Evolutionary conservation across 192 early-diverging fungal species (phyloP).

Genomic region (Backusella morwellensis): DNA sequence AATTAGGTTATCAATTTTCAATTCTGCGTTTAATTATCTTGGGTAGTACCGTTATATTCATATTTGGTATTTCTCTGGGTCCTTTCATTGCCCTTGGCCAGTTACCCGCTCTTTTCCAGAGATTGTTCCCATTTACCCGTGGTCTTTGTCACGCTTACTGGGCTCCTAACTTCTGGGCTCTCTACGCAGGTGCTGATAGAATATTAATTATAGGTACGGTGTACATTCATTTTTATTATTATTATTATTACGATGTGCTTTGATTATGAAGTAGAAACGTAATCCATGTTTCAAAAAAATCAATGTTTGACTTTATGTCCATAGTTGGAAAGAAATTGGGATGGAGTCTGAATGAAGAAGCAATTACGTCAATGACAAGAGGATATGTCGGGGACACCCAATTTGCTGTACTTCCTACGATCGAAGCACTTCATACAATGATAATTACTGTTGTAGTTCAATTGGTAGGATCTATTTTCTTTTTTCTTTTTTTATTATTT

Average conservation of each 20-base stretch:
- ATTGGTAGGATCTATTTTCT: slow-evolving; percentile 39
- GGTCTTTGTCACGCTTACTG: slow-evolving; percentile 95
- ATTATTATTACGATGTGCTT: not conserved
- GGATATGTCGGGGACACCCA: slow-evolving; percentile 87
- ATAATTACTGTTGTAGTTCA: slow-evolving; percentile 71
- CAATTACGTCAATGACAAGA: slow-evolving; percentile 70
- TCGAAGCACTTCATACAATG: slow-evolving; percentile 70
- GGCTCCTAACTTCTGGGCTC: slow-evolving; percentile 97
- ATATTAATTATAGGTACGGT: slow-evolving; percentile 53
- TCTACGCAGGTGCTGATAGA: slow-evolving; percentile 85
- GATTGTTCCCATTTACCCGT: slow-evolving; percentile 96
- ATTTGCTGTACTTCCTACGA: slow-evolving; percentile 77
- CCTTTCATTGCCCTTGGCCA: slow-evolving; percentile 77
- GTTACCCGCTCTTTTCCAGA: slow-evolving; percentile 69
- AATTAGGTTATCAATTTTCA: slow-evolving; percentile 23
- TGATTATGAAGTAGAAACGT: not conserved
- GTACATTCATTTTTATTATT: not conserved
- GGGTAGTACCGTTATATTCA: slow-evolving; percentile 58
- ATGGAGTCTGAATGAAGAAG: slow-evolving; percentile 41
- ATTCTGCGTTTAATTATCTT: slow-evolving; percentile 53
- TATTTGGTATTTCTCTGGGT: slow-evolving; percentile 80
- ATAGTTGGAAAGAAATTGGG: slow-evolving; percentile 37
- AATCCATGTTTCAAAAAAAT: not conserved
- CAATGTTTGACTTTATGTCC: not conserved
- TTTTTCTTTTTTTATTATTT: not conserved